Conservation (phyloP, 495 filamentous ascomycete species). For the Oleoguttula mirabilis region DNA sequence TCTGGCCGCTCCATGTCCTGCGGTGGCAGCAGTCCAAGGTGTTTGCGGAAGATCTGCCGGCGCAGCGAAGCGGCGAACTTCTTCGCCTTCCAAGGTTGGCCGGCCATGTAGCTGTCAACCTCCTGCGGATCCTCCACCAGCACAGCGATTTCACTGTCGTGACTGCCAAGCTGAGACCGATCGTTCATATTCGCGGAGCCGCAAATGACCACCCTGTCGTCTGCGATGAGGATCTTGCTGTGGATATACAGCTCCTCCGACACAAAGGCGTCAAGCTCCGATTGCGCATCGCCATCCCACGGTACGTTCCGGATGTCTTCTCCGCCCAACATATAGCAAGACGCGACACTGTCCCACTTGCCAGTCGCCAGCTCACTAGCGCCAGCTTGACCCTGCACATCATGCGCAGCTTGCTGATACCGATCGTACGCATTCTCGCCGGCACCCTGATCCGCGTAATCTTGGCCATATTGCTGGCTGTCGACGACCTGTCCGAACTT, state of each 20-base stretch:
- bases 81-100: conserved; percentile 53
- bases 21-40: conserved; percentile 68
- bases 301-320: conserved; percentile 63
- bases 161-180: conserved; percentile 73
- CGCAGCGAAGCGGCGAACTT: conserved; percentile 77
- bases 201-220: conserved; percentile 79
- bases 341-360: conserved; percentile 64
- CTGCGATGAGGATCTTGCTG: conserved; percentile 85
- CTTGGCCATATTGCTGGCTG: conserved; percentile 13
- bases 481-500: conserved; percentile 20
- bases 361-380: conserved; percentile 30
- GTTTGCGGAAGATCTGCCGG: conserved; percentile 78
- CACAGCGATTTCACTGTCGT: conserved; percentile 78
- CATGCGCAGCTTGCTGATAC: conserved; percentile 56
- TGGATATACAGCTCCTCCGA: conserved; percentile 92
- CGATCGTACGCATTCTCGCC: conserved; percentile 34
- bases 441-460: conserved; percentile 9
- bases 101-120: conserved; percentile 59
- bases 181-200: conserved; percentile 94
- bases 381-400: conserved; percentile 36
- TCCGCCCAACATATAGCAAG: conserved; percentile 77
- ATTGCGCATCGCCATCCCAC: conserved; percentile 56
- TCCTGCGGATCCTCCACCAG: conserved; percentile 65
- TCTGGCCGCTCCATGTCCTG: conserved; percentile 54
- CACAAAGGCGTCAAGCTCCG: conserved; percentile 80